phyloP scores from a whole-genome alignment of 169 alveolate genomes.

The Plasmodium ovale region DNA sequence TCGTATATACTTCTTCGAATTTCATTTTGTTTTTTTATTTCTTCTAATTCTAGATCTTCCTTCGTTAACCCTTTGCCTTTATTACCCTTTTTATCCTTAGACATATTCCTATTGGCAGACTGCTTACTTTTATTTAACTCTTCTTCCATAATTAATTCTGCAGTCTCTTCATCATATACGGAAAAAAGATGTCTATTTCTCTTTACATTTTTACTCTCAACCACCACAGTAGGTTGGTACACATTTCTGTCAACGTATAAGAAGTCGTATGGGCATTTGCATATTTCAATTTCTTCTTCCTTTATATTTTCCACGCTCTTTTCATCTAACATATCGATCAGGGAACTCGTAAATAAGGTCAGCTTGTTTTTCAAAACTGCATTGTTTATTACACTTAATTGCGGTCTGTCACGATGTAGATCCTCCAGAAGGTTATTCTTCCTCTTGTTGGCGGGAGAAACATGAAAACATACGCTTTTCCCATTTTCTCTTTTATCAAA shows the following conservation, averaged over 20 bases:
- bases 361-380: constrained; percentile 16
- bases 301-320: constrained; percentile 30
- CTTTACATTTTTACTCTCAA: constrained; percentile 65
- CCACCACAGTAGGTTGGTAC: constrained; percentile 70
- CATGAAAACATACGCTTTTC: not conserved
- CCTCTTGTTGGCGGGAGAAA: not conserved
- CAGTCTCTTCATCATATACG: constrained; percentile 71
- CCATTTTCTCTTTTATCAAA: not conserved
- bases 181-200: constrained; percentile 53
- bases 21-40: constrained; percentile 60
- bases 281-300: constrained; percentile 68
- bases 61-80: constrained; percentile 50
- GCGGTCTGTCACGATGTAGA: not conserved
- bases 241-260: constrained; percentile 60
- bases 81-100: constrained; percentile 37
- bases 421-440: not conserved
- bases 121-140: constrained; percentile 38
- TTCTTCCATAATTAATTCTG: constrained; percentile 71
- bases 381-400: not conserved
- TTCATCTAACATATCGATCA: constrained; percentile 74
- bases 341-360: constrained; percentile 17
- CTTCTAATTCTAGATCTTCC: constrained; percentile 74
- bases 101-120: not conserved
- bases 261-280: constrained; percentile 53
- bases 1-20: constrained; percentile 32